Conservation (phyloP, 768 basidiomycete genomes). For the Leccinum subtestaceum region DNA sequence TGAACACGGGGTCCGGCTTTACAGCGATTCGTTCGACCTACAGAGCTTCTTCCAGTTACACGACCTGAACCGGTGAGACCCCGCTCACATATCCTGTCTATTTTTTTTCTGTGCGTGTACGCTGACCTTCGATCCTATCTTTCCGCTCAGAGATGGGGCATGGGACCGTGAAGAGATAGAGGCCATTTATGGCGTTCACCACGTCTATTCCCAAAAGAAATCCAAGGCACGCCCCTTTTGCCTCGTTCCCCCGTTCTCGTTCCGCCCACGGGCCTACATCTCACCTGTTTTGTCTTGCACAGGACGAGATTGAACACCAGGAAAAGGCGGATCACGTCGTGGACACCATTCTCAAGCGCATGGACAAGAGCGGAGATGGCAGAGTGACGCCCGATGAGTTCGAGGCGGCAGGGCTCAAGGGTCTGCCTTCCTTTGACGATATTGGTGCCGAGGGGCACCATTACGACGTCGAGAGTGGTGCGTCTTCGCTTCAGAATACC, state of each 20-base stretch:
- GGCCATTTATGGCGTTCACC: constrained; percentile 95
- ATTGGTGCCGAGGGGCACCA: constrained; percentile 92
- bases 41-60: constrained; percentile 94
- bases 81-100: not conserved
- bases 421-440: constrained; percentile 78
- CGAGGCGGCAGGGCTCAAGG: constrained; percentile 64
- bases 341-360: constrained; percentile 56
- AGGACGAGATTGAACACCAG: constrained; percentile 79
- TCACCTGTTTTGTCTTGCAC: not conserved
- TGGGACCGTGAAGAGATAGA: constrained; percentile 90
- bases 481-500: constrained; percentile 23
- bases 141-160: constrained; percentile 59
- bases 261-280: not conserved
- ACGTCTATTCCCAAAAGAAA: constrained; percentile 81
- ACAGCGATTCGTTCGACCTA: constrained; percentile 77
- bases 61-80: constrained; percentile 76
- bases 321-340: constrained; percentile 80
- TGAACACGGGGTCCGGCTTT: not conserved
- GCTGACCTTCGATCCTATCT: not conserved
- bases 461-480: constrained; percentile 88
- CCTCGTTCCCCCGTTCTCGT: not conserved
- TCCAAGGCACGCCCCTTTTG: constrained; percentile 48
- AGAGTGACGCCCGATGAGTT: constrained; percentile 69
- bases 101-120: not conserved
- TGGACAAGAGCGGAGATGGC: constrained; percentile 79